Percentiles rank a stretch among this genome's conserved stretches.
These are phyloP conservation scores for Kentomonas sorsogonicus DNA, from an alignment of 208 protist species.

Conservation along the genomic window DNA sequence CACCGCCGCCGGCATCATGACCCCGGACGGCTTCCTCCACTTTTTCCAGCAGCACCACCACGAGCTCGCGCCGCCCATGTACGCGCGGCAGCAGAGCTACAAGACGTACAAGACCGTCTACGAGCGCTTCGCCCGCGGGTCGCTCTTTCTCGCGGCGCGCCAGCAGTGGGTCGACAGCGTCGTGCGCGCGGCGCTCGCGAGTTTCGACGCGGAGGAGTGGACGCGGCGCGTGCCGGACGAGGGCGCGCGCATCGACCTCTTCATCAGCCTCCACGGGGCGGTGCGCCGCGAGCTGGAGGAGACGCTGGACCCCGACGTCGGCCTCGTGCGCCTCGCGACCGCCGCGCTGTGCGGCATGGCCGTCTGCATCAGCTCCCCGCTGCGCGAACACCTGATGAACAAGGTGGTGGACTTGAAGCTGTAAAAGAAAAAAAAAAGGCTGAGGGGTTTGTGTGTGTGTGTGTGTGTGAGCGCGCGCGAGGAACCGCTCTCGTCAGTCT, in stretches of 20 bases:
- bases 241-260: conserved; percentile 56
- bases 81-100: conserved; percentile 46
- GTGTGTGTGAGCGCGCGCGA: too few relatives aligned
- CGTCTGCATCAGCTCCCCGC: conserved; percentile 40
- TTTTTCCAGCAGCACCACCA: conserved; percentile 53
- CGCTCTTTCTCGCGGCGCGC: conserved; percentile 55
- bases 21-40: conserved; percentile 55
- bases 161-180: conserved; percentile 50
- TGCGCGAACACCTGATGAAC: conserved; percentile 63
- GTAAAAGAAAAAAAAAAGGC: conserved; percentile 15
- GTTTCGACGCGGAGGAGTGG: conserved; percentile 58
- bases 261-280: conserved; percentile 60
- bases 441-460: conserved; percentile 7
- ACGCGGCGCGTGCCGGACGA: conserved; percentile 41
- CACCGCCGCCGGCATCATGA: conserved; percentile 26
- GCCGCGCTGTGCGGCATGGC: conserved; percentile 74
- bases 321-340: conserved; percentile 60
- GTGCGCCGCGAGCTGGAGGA: conserved; percentile 49
- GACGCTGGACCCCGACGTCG: conserved; percentile 66
- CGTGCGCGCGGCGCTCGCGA: conserved; percentile 37
- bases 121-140: conserved; percentile 64
- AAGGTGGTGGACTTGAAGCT: conserved; percentile 62
- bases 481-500: too few relatives aligned
- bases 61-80: conserved; percentile 52
- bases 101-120: conserved; percentile 76